These are phyloP conservation scores for Leptodontidium sp. DNA, from an alignment of 2,329 filamentous ascomycete species.

Conservation along the genomic window DNA sequence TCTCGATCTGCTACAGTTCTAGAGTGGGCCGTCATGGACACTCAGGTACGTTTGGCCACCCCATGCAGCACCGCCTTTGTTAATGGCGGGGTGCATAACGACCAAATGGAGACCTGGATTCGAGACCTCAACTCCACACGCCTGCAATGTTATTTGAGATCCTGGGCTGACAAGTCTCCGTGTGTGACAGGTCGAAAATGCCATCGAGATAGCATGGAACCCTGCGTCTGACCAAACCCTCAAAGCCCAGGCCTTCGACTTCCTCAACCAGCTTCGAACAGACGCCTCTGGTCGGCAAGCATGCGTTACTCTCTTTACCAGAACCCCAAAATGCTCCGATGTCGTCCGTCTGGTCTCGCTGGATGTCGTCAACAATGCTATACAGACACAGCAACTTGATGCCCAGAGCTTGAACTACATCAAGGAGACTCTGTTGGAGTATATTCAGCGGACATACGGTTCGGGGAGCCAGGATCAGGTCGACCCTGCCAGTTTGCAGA, in stretches of 20 bases:
- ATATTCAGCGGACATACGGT: conserved; percentile 80
- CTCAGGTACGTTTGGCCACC: conserved; percentile 42
- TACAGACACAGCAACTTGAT: conserved; percentile 82
- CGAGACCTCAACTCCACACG: background rate
- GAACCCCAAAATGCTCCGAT: conserved; percentile 78
- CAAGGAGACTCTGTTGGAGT: conserved; percentile 82
- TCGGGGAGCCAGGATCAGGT: conserved; percentile 59
- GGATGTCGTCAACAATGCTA: conserved; percentile 91
- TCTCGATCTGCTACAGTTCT: conserved; percentile 21
- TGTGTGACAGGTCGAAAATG: conserved; percentile 83
- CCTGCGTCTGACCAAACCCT: conserved; percentile 77
- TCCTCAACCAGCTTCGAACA: conserved; percentile 78
- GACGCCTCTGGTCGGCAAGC: conserved; percentile 91
- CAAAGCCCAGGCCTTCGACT: conserved; percentile 84
- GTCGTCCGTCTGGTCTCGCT: conserved; percentile 88
- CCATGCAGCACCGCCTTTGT: conserved; percentile 24
- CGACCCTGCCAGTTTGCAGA: conserved; percentile 84
- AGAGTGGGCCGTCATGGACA: conserved; percentile 43
- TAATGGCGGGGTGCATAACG: conserved; percentile 21
- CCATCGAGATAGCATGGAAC: conserved; percentile 93
- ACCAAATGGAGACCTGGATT: conserved; percentile 2
- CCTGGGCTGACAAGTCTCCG: conserved; percentile 28
- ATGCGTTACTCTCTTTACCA: conserved; percentile 85
- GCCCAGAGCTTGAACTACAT: conserved; percentile 75
- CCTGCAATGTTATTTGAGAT: conserved; percentile 12